Base-by-base conservation (phyloP, 2,329 filamentous ascomycete species). In the Claviceps monticola region DNA sequence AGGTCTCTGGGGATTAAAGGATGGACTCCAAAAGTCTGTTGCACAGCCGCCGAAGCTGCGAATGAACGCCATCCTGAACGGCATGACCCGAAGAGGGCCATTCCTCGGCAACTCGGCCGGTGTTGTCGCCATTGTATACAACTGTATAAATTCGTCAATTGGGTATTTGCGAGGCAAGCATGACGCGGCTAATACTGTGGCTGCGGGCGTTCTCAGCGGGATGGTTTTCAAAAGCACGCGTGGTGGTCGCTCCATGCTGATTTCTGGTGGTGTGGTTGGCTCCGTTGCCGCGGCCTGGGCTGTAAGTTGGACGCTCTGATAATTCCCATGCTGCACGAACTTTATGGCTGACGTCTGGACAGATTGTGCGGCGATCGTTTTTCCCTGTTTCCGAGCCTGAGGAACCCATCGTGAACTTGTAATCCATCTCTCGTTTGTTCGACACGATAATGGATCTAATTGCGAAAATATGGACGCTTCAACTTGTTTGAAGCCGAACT, bases 221-320 rank as follows among this genome's bases (percentile, higher is more conserved):
- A 90, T 91, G 78, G 67, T 98, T 14, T 98, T 98, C 73, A 97
- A 96, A 78, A 95, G 90, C 68, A 97, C 94, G 48, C 80, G 87
- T 62, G 93, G 93, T 5, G 57, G 93, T 55, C 80, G 86, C 68
- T 90, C 89, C 37, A 97, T 97, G 90, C 76, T 93, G 74, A 93
- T 97, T 62, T 95, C 90, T 38, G 87, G 89, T 56, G 88, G 84
- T 60, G 84, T 98, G 58, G 90, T 97, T 54, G 93, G 84, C 50
- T 80, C 82, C 43, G 77, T 93, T 56, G 94, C 93, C 51, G 89
- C 86, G 57, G 78, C 74, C 54, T 98, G 94, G 93, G 84, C 90
- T 64, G 91, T 98, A 81, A 71, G 87, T 81, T 50, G 49, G 34
- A 9, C 17, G 17, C 6, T 39, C n/a, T 14, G 49, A 7, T 9